Evolutionary conservation across 495 filamentous ascomycete species (phyloP).

Genomic region (Hypoxylon fragiforme): DNA sequence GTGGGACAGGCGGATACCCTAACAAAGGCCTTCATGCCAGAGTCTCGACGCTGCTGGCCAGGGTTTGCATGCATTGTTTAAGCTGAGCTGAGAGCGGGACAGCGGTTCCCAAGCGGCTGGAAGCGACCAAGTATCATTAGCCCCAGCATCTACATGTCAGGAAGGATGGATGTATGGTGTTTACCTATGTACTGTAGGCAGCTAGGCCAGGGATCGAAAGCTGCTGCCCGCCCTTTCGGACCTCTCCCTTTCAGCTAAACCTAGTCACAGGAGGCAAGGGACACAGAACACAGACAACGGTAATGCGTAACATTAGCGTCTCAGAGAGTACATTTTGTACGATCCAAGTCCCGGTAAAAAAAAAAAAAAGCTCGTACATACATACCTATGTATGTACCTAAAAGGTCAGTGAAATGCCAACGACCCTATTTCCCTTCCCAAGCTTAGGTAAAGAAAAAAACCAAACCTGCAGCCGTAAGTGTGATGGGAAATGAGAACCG

Average conservation of each 20-base stretch:
- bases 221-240: slow-evolving; percentile 12
- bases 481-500: slow-evolving; percentile 29
- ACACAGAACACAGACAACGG: slow-evolving; percentile 15
- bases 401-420: not conserved
- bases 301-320: slow-evolving; percentile 22
- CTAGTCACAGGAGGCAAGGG: slow-evolving; percentile 25
- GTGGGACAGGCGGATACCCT: slow-evolving; percentile 9
- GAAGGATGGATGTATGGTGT: too few species aligned
- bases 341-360: slow-evolving; percentile 9
- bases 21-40: too few species aligned
- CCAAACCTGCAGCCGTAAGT: slow-evolving; percentile 16
- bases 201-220: slow-evolving; percentile 20
- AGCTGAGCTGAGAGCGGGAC: too few species aligned
- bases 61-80: too few species aligned
- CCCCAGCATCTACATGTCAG: too few species aligned
- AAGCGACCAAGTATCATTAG: too few species aligned
- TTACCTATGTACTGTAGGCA: too few species aligned
- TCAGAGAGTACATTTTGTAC: slow-evolving; percentile 10
- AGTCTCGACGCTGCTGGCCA: too few species aligned
- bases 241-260: slow-evolving; percentile 13
- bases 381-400: too few species aligned
- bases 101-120: too few species aligned
- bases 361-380: too few species aligned
- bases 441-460: too few species aligned
- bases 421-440: slow-evolving; percentile 7